phyloP scores from a whole-genome alignment of 2,329 filamentous ascomycete species.

The Penicillium crustosum region DNA sequence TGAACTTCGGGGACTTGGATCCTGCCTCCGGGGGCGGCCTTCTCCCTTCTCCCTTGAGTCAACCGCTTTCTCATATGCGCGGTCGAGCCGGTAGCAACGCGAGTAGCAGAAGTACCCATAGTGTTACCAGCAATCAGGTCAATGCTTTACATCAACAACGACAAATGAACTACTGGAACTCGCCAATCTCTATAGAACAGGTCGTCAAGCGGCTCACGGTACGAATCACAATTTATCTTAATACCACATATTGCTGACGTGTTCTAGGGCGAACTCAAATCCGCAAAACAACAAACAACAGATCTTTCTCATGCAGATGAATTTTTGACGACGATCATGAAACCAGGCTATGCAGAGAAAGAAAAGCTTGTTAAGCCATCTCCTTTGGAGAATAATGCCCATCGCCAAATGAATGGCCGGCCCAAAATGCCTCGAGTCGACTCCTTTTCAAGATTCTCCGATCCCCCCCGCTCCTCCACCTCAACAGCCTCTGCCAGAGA shows the following conservation, averaged over 20 bases:
- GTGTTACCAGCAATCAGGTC: constrained; percentile 56
- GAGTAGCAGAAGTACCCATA: constrained; percentile 59
- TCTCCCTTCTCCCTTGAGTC: constrained; percentile 67
- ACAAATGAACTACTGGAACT: constrained; percentile 78
- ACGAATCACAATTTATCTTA: constrained; percentile 26
- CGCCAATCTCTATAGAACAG: constrained; percentile 88
- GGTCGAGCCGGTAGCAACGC: constrained; percentile 68
- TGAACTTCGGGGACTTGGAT: constrained; percentile 91
- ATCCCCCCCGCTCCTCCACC: constrained; percentile 88
- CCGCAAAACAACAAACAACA: constrained; percentile 80
- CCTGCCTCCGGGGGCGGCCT: constrained; percentile 70
- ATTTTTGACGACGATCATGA: constrained; percentile 74
- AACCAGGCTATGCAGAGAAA: constrained; percentile 62
- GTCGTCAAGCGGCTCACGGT: constrained; percentile 86
- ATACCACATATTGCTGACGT: constrained; percentile 28
- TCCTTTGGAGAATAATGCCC: constrained; percentile 46
- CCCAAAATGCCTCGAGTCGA: constrained; percentile 62
- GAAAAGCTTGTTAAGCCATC: constrained; percentile 49
- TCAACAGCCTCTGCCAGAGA: constrained; percentile 89
- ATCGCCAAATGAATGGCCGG: constrained; percentile 47
- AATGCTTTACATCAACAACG: constrained; percentile 68
- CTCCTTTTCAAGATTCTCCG: constrained; percentile 80
- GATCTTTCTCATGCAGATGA: constrained; percentile 80
- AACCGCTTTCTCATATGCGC: constrained; percentile 64
- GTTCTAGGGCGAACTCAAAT: constrained; percentile 79